Evolutionary conservation across 2,329 filamentous ascomycete genomes (phyloP).

Genomic region (Pezicula radicicola): DNA sequence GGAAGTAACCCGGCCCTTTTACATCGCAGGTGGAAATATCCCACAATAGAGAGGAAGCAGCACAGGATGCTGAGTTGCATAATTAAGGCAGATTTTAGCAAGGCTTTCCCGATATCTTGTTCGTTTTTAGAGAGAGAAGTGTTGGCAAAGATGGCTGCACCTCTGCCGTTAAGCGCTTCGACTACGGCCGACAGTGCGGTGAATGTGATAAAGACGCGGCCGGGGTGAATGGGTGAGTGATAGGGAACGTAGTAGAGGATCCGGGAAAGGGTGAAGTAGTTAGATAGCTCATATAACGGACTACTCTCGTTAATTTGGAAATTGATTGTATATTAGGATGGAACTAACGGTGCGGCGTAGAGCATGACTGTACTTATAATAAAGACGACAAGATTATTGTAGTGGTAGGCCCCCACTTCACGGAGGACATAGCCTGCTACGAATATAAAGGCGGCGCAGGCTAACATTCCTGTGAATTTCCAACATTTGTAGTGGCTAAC

Average conservation of each 20-base stretch:
- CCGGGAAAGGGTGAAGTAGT: slow-evolving; percentile 59
- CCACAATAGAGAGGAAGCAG: slow-evolving; percentile 46
- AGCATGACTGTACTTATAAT: slow-evolving; percentile 36
- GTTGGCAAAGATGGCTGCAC: slow-evolving; percentile 46
- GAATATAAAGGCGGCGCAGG: slow-evolving; percentile 52
- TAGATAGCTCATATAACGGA: slow-evolving; percentile 57
- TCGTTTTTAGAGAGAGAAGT: slow-evolving; percentile 33
- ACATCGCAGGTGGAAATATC: slow-evolving; percentile 45
- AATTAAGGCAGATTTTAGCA: slow-evolving; percentile 48
- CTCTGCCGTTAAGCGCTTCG: slow-evolving; percentile 46
- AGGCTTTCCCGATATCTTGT: slow-evolving; percentile 38
- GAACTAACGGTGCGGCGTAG: slow-evolving; percentile 24
- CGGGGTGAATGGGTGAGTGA: slow-evolving; percentile 48
- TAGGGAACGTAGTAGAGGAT: slow-evolving; percentile 60
- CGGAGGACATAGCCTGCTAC: slow-evolving; percentile 52
- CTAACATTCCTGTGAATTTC: slow-evolving; percentile 51
- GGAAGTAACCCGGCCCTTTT: slow-evolving; percentile 27
- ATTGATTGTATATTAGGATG: too few relatives aligned
- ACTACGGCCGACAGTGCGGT: slow-evolving; percentile 43
- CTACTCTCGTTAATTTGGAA: too few relatives aligned
- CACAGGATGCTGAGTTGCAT: slow-evolving; percentile 52
- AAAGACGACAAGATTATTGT: slow-evolving; percentile 41
- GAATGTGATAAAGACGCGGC: slow-evolving; percentile 43
- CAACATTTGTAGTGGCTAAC: slow-evolving; percentile 54
- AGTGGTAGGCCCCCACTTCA: slow-evolving; percentile 48